These are phyloP conservation scores for Spencermartinsiella ligniputridi DNA, from an alignment of 1,139 yeast genomes.

Conservation along the genomic window DNA sequence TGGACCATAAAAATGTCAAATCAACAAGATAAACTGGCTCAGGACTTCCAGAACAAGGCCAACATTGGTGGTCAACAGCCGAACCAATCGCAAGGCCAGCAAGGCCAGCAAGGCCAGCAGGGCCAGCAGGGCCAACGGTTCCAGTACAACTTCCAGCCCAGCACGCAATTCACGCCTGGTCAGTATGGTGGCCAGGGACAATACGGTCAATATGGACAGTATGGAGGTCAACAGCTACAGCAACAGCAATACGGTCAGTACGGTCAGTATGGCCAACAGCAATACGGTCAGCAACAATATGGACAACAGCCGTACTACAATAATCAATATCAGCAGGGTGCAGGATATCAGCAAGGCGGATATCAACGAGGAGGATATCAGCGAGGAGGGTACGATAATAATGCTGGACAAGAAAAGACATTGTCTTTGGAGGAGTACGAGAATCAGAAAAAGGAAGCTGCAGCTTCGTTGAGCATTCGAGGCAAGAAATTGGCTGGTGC, in stretches of 20 bases:
- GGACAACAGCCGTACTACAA: constrained; percentile 29
- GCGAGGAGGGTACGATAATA: constrained; percentile 29
- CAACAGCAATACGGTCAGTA: constrained; percentile 30
- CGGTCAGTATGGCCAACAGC: constrained; percentile 26
- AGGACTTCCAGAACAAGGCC: constrained; percentile 11
- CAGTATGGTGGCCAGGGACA: constrained; percentile 32
- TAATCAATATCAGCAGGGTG: constrained; percentile 24
- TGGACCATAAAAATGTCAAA: constrained; percentile 8
- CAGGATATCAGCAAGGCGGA: constrained; percentile 16
- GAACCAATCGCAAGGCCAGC: constrained; percentile 1
- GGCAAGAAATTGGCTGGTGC: constrained; percentile 8
- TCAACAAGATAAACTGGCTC: constrained; percentile 12
- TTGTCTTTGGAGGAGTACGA: constrained; percentile 88
- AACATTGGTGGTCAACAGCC: constrained; percentile 4
- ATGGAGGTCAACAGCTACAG: constrained; percentile 33
- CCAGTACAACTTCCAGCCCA: constrained; percentile 18
- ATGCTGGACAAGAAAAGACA: constrained; percentile 39
- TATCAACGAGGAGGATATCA: constrained; percentile 28
- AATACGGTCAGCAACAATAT: constrained; percentile 29
- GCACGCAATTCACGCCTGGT: constrained; percentile 23
- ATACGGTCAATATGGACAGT: constrained; percentile 27
- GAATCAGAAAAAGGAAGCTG: constrained; percentile 51
- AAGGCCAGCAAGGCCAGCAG: constrained; percentile 11
- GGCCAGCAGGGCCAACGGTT: constrained; percentile 10
- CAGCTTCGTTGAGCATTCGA: constrained; percentile 10